Conservation (phyloP, 495 filamentous ascomycete species). For the Amorphotheca resinae region DNA sequence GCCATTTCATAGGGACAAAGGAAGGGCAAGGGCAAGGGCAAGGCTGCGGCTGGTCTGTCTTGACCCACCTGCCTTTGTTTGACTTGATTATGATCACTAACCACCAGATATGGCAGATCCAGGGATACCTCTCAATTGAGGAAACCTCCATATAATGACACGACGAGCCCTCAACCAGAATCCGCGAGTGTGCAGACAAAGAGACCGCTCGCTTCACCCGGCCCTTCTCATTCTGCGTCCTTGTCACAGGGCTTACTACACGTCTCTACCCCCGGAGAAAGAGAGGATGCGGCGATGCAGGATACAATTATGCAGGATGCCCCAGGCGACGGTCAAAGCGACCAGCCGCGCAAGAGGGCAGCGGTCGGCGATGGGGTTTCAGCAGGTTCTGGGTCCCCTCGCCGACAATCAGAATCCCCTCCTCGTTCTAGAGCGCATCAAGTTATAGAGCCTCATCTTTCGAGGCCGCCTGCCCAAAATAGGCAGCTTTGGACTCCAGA, state of each 20-base stretch:
- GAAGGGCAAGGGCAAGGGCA: no score
- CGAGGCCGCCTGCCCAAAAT: neutral
- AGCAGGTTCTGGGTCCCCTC: slow-evolving; percentile 9
- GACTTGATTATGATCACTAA: no score
- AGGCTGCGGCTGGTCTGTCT: no score
- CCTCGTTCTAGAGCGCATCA: slow-evolving; percentile 12
- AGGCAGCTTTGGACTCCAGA: slow-evolving; percentile 10
- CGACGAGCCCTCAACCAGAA: neutral
- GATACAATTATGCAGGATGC: slow-evolving; percentile 10
- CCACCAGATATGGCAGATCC: no score
- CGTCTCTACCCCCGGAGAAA: no score
- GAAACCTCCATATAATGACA: neutral
- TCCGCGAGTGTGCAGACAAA: neutral
- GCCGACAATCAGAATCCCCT: slow-evolving; percentile 4
- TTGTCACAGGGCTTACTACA: no score
- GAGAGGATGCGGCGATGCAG: no score
- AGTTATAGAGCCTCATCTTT: neutral
- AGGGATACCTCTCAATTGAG: neutral
- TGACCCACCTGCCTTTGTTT: no score
- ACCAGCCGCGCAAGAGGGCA: slow-evolving; percentile 6
- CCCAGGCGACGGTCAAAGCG: slow-evolving; percentile 2
- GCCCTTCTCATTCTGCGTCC: no score
- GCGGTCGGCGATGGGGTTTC: slow-evolving; percentile 15
- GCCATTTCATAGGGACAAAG: no score
- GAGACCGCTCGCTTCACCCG: no score